A percentile compares a stretch with the other conserved stretches of the same genome.
These are phyloP conservation scores for Physcia stellaris DNA, from an alignment of 495 filamentous ascomycete genomes.

Conservation along the genomic window DNA sequence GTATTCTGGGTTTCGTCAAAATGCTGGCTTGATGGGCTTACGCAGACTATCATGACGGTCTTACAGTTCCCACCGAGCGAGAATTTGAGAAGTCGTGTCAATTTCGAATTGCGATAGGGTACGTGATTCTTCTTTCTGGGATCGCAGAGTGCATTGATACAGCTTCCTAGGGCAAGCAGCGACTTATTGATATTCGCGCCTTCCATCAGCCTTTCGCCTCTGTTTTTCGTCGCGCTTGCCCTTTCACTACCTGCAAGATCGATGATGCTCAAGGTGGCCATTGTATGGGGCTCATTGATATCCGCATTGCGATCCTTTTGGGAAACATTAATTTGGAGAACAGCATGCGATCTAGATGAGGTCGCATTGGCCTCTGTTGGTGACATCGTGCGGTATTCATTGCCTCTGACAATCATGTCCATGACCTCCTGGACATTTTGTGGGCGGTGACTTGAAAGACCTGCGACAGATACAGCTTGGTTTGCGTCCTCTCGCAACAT, in stretches of 20 bases:
- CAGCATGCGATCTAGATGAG: constrained; percentile 95
- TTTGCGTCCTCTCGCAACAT: constrained; percentile 93
- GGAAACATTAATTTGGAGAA: constrained; percentile 91
- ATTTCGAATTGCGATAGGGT: constrained; percentile 94
- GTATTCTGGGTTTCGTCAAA: constrained; percentile 99
- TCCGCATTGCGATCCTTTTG: constrained; percentile 89
- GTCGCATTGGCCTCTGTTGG: constrained; percentile 97
- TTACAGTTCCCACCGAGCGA: constrained; percentile 95
- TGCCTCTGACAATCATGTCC: constrained; percentile 97
- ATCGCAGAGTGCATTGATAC: constrained; percentile 98
- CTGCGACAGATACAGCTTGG: constrained; percentile 83
- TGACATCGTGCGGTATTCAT: constrained; percentile 88
- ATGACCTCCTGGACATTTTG: constrained; percentile 87
- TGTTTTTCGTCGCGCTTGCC: constrained; percentile 92
- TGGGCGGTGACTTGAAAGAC: constrained; percentile 82
- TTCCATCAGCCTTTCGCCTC: constrained; percentile 81
- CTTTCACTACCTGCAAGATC: constrained; percentile 94
- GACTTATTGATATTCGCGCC: constrained; percentile 99
- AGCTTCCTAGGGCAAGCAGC: constrained; percentile 84
- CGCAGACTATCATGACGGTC: constrained; percentile 99
- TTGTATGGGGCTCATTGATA: constrained; percentile 88
- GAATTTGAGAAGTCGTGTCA: constrained; percentile 93
- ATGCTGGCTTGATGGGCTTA: constrained; percentile 90
- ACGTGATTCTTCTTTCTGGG: constrained; percentile 85
- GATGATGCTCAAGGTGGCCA: constrained; percentile 97